A percentile compares a stretch with the other conserved stretches of the same genome.
These are phyloP conservation scores for Cicer yamashitae DNA, from an alignment of 306 rosid species.

Conservation along the genomic window DNA sequence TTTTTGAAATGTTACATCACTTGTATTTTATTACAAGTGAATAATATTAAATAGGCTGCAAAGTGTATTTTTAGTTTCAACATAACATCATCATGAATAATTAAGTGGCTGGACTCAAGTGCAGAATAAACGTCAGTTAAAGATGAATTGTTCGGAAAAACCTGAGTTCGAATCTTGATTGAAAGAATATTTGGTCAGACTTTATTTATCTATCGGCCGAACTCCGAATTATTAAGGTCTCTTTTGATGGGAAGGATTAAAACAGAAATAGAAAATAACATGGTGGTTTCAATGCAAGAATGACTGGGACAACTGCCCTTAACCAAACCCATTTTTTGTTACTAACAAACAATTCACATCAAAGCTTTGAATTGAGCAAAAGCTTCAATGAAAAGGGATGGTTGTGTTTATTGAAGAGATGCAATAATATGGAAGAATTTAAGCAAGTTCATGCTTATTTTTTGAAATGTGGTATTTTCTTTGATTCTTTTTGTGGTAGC, in stretches of 20 bases:
- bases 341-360: conserved; percentile 54
- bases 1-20: conserved; percentile 36
- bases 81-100: neutral
- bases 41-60: conserved; percentile 8
- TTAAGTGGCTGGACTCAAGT: too few relatives aligned
- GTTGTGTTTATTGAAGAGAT: conserved; percentile 63
- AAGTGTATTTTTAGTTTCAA: conserved; percentile 10
- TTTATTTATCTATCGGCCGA: too few relatives aligned
- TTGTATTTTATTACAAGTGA: too few relatives aligned
- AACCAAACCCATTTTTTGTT: conserved; percentile 58
- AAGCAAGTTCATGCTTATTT: conserved; percentile 76
- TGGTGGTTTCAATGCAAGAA: conserved; percentile 51
- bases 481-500: conserved; percentile 69
- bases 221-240: too few relatives aligned
- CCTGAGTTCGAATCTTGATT: too few relatives aligned
- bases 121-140: too few relatives aligned
- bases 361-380: conserved; percentile 52
- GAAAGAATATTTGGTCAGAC: too few relatives aligned
- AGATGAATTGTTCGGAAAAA: too few relatives aligned
- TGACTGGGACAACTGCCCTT: conserved; percentile 85
- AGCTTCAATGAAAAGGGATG: conserved; percentile 66
- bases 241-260: too few relatives aligned
- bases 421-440: conserved; percentile 69
- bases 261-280: neutral
- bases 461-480: conserved; percentile 65